Evolutionary conservation across 164 flowering plant genomes (phyloP), one percentile per base, ranked within the genome.

Genomic region (Vitis amurensis): DNA sequence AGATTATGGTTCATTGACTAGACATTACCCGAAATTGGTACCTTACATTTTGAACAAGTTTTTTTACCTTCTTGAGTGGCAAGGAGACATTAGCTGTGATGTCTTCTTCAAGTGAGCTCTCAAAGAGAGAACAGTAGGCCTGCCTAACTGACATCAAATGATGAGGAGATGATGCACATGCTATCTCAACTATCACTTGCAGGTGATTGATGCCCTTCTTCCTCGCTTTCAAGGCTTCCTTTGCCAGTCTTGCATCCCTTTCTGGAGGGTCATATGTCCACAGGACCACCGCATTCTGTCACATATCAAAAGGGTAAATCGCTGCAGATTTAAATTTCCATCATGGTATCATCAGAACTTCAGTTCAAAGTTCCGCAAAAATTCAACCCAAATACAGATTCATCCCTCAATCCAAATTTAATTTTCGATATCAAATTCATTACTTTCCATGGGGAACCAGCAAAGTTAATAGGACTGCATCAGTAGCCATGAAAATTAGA

Each of bases 101-200:
- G 66, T 88, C 91, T 73, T 93, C 98, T 80, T 93, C 98, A 7
- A 93, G 77, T 12, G 98, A 91, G 74, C 82, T 76, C 50, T 89
- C 77, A 63, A 73, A 93, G 29, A 84, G 86, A 63, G 82, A 72
- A 66, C 85, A 86, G 66, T 93, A 93, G 66, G 82, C 84, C 74
- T 82, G 78, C 74, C 94, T 87, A 12, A 91, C 96, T 8, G 86
- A 87, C 52, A 81, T 73, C 65, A 93, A 79, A 83, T 91, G 94
- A 60, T 87, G 74, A 12, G 98, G 91, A 61, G 91, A 80, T 55
- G 84, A 69, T 4, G 96, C 84, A 69, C 98, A 91, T 2, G 96
- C 85, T 52, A 89, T 82, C 81, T 93, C 98, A 6, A 91, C 81
- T 14, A 93, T 75, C 27, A 86, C 79, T 66, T 78, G 77, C 5